Percentiles rank a stretch among this genome's conserved stretches.
These are phyloP conservation scores for Plectranthus barbatus DNA, from an alignment of 257 asterid species.

Conservation along the genomic window DNA sequence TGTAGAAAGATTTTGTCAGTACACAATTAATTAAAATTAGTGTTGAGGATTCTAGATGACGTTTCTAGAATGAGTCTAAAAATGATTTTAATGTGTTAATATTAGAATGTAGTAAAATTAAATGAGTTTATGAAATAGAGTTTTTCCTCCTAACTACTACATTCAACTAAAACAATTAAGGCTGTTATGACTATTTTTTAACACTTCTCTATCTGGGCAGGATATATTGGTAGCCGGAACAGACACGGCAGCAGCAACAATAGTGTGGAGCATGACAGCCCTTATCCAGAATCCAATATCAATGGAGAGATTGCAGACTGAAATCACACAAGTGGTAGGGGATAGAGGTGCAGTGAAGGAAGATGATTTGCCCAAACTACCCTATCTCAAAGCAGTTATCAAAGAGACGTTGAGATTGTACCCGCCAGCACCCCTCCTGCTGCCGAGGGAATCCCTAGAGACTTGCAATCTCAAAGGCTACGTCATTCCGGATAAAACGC, in stretches of 20 bases:
- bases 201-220: background rate
- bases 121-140: too few relatives aligned
- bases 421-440: constrained; percentile 37
- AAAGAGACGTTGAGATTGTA: constrained; percentile 36
- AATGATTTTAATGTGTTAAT: too few relatives aligned
- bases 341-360: constrained; percentile 18
- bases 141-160: too few relatives aligned
- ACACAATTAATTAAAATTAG: too few relatives aligned
- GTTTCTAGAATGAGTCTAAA: too few relatives aligned
- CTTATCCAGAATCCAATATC: constrained; percentile 17
- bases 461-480: constrained; percentile 22
- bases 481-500: constrained; percentile 25
- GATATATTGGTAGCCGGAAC: constrained; percentile 36
- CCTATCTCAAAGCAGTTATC: constrained; percentile 28
- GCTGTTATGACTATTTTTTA: too few relatives aligned
- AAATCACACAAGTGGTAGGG: constrained; percentile 14
- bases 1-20: too few relatives aligned
- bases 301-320: constrained; percentile 22
- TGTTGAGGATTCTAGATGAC: too few relatives aligned
- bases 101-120: too few relatives aligned
- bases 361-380: constrained; percentile 28
- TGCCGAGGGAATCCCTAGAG: constrained; percentile 27
- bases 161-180: too few relatives aligned
- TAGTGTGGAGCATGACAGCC: constrained; percentile 34
- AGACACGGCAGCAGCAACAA: constrained; percentile 28